Evolutionary conservation across 306 rosid genomes (phyloP).

Genomic region (Cicer cuneatum): DNA sequence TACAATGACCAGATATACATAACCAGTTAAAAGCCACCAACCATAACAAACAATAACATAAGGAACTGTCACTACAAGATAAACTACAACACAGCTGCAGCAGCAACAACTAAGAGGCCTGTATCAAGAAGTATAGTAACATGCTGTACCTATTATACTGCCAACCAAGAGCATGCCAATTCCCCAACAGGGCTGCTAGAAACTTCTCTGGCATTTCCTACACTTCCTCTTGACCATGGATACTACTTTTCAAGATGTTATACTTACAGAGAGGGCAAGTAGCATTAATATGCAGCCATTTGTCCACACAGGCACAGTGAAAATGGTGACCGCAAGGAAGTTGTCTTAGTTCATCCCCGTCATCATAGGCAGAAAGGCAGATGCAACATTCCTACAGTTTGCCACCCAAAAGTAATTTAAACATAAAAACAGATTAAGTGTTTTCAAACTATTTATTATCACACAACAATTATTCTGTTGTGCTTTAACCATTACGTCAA

Average conservation of each 20-base stretch:
- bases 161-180: slow-evolving; percentile 36
- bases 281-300: slow-evolving; percentile 91
- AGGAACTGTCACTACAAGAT: slow-evolving; percentile 42
- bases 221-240: slow-evolving; percentile 67
- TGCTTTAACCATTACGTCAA: slow-evolving; percentile 28
- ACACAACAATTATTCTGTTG: slow-evolving; percentile 20
- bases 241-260: slow-evolving; percentile 80
- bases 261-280: slow-evolving; percentile 98
- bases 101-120: slow-evolving; percentile 33
- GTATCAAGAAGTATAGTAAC: slow-evolving; percentile 41
- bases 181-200: slow-evolving; percentile 38
- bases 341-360: slow-evolving; percentile 83
- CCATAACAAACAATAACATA: slow-evolving; percentile 13
- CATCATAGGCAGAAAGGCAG: slow-evolving; percentile 89
- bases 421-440: slow-evolving; percentile 17
- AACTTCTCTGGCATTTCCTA: slow-evolving; percentile 44
- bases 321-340: slow-evolving; percentile 97
- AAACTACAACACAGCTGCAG: slow-evolving; percentile 36
- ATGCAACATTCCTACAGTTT: slow-evolving; percentile 91
- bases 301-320: slow-evolving; percentile 91
- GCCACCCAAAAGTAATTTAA: slow-evolving; percentile 8
- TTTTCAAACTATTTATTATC: slow-evolving; percentile 10
- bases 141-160: slow-evolving; percentile 46
- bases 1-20: slow-evolving; percentile 46
- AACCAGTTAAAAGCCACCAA: slow-evolving; percentile 32